Conservation (phyloP, 257 asterid genomes). For the Capsicum chinense region DNA sequence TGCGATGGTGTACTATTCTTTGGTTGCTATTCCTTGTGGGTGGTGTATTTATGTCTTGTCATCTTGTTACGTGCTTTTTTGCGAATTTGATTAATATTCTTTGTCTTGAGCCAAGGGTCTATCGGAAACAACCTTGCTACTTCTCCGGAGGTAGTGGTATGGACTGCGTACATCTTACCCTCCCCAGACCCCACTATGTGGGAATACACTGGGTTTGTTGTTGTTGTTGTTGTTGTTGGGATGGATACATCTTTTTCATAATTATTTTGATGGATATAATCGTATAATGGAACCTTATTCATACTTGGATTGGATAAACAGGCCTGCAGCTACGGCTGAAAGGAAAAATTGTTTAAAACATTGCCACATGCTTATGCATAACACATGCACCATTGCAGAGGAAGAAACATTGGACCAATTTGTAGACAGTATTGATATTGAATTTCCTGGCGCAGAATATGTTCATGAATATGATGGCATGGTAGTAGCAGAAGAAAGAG, state of each 20-base stretch:
- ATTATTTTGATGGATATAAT: not conserved
- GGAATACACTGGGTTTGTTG: no score
- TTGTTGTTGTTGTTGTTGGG: not conserved
- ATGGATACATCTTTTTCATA: not conserved
- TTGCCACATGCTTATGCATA: slow-evolving; percentile 15
- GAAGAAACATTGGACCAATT: not conserved
- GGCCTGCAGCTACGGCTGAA: not conserved
- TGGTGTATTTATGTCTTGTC: no score
- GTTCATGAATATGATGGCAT: not conserved
- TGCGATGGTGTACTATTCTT: no score
- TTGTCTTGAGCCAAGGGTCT: no score
- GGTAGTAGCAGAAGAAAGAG: slow-evolving; percentile 26
- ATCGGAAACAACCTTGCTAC: no score
- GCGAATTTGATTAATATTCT: no score
- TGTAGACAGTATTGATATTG: not conserved
- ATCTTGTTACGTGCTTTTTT: no score
- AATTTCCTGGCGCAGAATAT: not conserved
- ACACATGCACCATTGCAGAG: slow-evolving; percentile 12
- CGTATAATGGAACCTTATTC: not conserved
- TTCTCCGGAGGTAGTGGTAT: no score
- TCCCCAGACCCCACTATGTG: no score
- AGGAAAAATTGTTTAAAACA: slow-evolving; percentile 13
- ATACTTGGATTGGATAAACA: slow-evolving; percentile 24
- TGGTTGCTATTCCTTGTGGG: no score
- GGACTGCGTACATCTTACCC: no score